Base-by-base conservation (phyloP, 768 basidiomycete species). In the Naganishia kalamii region DNA sequence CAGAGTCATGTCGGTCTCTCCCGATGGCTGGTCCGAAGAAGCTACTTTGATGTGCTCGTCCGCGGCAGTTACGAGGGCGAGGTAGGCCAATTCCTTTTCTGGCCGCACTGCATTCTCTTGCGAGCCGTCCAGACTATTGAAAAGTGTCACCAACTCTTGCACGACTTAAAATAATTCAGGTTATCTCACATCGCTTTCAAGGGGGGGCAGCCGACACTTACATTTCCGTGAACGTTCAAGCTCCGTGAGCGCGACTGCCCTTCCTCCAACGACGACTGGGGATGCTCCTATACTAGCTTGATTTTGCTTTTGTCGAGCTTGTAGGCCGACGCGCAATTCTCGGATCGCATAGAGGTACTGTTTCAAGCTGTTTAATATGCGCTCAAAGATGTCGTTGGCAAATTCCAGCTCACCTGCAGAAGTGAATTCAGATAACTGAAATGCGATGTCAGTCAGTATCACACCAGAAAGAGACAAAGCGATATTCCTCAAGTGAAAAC, bases 361-460 rank as follows among this genome's bases (percentile, higher is more conserved):
- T 29, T 21, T 7, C 3, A 25, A 1, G 6, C 19, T 37, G 25
- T 11, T n/a, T 25, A 23, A 32, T 52, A 2, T 41, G 51, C 29
- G 17, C 46, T 21, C 27, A 30, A 4, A 6, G 2, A n/a, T 13
- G 32, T 46, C 30, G 7, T 21, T 4, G 3, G 29, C 49, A 51
- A 8, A 44, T 0, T 30, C n/a, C 19, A 40, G 46, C 43, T 19
- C 27, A 66, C 65, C 50, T 66, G 75, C 19, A 77, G 66, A 23
- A 77, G 72, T 23, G 76, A 77, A 59, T 77, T 77, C 33, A 77
- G 68, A 44, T 77, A 77, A 60, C 74, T 75, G 35, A 25, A 32
- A 48, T 25, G 50, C 13, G 50, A 43, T 40, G 43, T 8, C 49
- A 12, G 30, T 27, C 35, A 63, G 52, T 49, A n/a, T 11, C 23